Base-by-base conservation (phyloP, 257 asterid genomes). In the Nicotiana benthamiana region DNA sequence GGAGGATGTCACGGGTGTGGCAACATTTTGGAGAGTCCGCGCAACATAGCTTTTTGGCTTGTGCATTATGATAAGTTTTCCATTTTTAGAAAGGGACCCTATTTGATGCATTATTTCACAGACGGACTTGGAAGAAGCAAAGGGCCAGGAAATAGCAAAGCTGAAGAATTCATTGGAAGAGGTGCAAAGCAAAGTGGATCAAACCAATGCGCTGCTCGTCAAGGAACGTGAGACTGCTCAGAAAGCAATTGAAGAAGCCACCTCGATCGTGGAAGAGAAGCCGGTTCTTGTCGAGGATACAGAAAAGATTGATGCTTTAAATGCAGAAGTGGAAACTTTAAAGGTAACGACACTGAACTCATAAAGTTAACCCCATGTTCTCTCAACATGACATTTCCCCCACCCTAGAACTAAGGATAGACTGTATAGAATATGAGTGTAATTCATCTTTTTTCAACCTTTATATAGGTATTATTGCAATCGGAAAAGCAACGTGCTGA, bases 101-200 rank as follows among this genome's bases (percentile, higher is more conserved):
- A 32, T 74, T 48, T 74, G 62, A 74, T 48, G 43, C 79, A 48
- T 74, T 63, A 72, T 48, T 74, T 74, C 17, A 51, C 94, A 96
- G 99, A 86, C 90, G 83, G 98, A 94, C 85, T 85, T 96, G 89
- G 99, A 94, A 87, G 99, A 96, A 83, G 90, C 89, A 62, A 94
- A 96, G 86, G 86, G 86, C 77, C 94, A 89, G 82, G 99, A 94
- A 82, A 86, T 88, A 60, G 80, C 88, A 51, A 96, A 90, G 87
- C 83, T 96, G 88, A 97, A 93, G 90, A 90, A 87, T 70, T 75
- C 92, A 4, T 56, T 96, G 88, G 95, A 94, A 83, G 92, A 90
- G 54, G 57, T 86, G 90, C 97, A 91, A 85, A 85, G 80, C 81
- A 92, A 96, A 93, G 76, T 96, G 76, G 94, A 93, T n/a, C 97